Conservation (phyloP, 495 filamentous ascomycete genomes). For the Lepidopterella palustris region DNA sequence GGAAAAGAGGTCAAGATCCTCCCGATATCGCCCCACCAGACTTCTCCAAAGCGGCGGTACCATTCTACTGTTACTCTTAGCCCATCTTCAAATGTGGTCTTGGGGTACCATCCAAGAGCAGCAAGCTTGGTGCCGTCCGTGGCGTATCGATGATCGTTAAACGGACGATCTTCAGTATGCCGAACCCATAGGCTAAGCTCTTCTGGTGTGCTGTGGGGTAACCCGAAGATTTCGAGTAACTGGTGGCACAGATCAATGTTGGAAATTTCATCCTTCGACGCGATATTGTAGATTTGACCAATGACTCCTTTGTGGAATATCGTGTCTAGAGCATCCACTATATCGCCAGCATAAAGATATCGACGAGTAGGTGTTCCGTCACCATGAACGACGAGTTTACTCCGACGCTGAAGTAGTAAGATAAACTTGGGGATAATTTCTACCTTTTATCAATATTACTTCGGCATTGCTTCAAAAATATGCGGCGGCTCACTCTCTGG, state of each 20-base stretch:
- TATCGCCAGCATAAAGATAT: slow-evolving; percentile 66
- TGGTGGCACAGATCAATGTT: slow-evolving; percentile 49
- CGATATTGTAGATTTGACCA: slow-evolving; percentile 69
- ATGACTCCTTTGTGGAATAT: slow-evolving; percentile 62
- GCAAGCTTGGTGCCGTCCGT: slow-evolving; percentile 60
- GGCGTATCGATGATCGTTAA: slow-evolving; percentile 65
- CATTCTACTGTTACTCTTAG: slow-evolving; percentile 61
- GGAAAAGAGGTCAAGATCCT: slow-evolving; percentile 39
- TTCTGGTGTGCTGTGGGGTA: slow-evolving; percentile 14
- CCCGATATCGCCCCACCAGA: slow-evolving; percentile 71
- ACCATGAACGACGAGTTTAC: slow-evolving; percentile 61
- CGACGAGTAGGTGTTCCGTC: slow-evolving; percentile 59
- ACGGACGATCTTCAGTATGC: slow-evolving; percentile 63
- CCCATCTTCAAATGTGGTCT: slow-evolving; percentile 54
- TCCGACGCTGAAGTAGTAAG: slow-evolving; percentile 51
- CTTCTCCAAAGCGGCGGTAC: slow-evolving; percentile 54
- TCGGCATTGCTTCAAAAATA: slow-evolving; percentile 24
- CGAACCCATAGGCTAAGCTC: slow-evolving; percentile 52
- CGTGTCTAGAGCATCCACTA: slow-evolving; percentile 70
- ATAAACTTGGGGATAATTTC: slow-evolving; percentile 74
- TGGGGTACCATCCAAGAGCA: slow-evolving; percentile 61
- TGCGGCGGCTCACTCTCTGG: slow-evolving; percentile 58
- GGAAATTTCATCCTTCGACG: slow-evolving; percentile 59
- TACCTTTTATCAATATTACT: too few relatives aligned
- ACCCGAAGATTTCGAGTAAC: slow-evolving; percentile 42